A percentile compares a stretch with the other conserved stretches of the same genome.
Conservation (phyloP, 192 early-diverging fungal genomes). For the Rhizoclosmatium globosum region DNA sequence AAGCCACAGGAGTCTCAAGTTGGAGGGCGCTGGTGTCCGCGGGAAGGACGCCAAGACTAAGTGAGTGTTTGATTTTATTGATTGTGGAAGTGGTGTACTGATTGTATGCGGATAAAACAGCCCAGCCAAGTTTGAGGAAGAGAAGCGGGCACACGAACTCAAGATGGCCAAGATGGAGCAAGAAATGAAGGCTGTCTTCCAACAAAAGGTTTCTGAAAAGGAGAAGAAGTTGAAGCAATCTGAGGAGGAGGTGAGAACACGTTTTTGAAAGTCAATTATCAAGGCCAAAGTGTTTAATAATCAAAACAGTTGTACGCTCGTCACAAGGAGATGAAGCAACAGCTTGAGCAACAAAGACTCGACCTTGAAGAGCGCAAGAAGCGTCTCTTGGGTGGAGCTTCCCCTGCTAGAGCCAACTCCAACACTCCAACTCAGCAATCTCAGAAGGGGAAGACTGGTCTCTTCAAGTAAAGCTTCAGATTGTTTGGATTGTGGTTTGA, state of each 20-base stretch:
- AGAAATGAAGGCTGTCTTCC: conserved; percentile 99
- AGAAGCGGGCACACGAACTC: conserved; percentile 88
- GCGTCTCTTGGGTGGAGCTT: conserved; percentile 73
- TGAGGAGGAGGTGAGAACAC: conserved; percentile 77
- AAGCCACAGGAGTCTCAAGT: conserved; percentile 63
- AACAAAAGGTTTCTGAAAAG: conserved; percentile 98
- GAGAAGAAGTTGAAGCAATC: conserved; percentile 97
- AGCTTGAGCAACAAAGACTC: conserved; percentile 89
- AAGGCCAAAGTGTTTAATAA: conserved; percentile 28
- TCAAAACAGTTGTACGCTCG: conserved; percentile 81
- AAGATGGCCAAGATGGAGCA: conserved; percentile 98
- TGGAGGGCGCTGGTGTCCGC: conserved; percentile 46
- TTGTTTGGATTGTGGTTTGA: conserved; percentile 12
- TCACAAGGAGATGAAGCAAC: conserved; percentile 98
- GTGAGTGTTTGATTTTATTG: conserved; percentile 1
- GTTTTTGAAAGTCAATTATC: neutral
- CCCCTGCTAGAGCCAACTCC: conserved; percentile 18
- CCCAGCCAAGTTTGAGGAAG: conserved; percentile 86
- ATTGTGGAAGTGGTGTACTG: neutral
- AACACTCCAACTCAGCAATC: conserved; percentile 72
- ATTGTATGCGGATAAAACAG: conserved; percentile 31
- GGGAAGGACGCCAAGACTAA: conserved; percentile 24
- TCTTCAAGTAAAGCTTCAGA: conserved; percentile 58
- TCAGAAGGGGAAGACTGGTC: conserved; percentile 72
- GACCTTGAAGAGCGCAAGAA: conserved; percentile 98